phyloP scores from a whole-genome alignment of 495 filamentous ascomycete species.

The Podospora pseudopauciseta region DNA sequence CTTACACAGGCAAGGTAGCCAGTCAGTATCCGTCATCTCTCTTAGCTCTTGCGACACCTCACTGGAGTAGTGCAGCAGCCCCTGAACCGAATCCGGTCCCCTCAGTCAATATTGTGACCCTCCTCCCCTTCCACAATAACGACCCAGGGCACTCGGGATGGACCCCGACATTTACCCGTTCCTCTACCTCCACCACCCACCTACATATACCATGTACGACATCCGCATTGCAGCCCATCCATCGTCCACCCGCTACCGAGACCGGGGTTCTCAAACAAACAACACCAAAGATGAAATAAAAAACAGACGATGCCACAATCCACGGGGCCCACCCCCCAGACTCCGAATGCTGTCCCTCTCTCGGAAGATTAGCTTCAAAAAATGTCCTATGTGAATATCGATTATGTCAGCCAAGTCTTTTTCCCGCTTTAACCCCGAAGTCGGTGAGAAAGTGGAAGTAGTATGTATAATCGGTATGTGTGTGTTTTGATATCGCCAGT shows the following conservation, averaged over 20 bases:
- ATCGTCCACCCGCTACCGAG: not conserved
- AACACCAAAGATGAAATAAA: too few species aligned
- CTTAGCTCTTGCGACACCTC: too few species aligned
- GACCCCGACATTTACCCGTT: not conserved
- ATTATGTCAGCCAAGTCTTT: not conserved
- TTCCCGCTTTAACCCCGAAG: not conserved
- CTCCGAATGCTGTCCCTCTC: not conserved
- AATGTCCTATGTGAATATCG: not conserved
- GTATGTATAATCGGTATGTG: too few species aligned
- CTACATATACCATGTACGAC: not conserved
- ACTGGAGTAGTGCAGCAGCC: not conserved
- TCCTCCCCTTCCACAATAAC: not conserved
- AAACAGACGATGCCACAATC: not conserved
- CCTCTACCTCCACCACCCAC: too few species aligned
- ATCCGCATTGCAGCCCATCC: not conserved
- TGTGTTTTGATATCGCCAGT: not conserved
- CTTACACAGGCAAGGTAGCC: too few species aligned
- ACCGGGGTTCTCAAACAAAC: not conserved
- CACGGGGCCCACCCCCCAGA: not conserved
- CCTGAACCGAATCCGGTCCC: not conserved
- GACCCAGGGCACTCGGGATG: not conserved
- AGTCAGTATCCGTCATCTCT: too few species aligned
- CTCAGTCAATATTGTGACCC: not conserved
- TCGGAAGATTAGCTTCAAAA: too few species aligned
- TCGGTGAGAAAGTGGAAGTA: not conserved